Evolutionary conservation across 202 grass and related monocot species (phyloP).

Genomic region (Schoenoplectus tabernaemontani): DNA sequence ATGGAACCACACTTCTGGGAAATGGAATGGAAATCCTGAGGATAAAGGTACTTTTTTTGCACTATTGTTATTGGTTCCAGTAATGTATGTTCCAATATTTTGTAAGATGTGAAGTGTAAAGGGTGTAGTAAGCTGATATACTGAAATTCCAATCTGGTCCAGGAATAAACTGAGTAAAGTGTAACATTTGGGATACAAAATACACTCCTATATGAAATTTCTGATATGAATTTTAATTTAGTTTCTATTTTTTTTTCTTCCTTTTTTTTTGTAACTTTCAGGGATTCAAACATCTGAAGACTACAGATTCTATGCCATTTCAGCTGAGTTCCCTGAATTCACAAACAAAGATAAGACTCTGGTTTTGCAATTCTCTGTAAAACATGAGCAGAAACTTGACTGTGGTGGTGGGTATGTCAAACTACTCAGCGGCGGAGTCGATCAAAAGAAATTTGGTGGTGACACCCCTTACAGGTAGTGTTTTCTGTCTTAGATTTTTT

Average conservation of each 20-base stretch:
- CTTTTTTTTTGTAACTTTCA: conserved; percentile 17
- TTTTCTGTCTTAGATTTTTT: not conserved
- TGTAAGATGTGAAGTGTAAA: not conserved
- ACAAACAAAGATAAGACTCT: conserved; percentile 69
- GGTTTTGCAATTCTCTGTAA: conserved; percentile 70
- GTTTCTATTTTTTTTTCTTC: no score
- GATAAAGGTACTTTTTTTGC: conserved; percentile 55
- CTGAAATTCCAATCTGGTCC: not conserved
- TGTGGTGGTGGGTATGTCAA: conserved; percentile 77
- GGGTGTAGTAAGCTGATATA: not conserved
- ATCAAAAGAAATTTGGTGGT: conserved; percentile 77
- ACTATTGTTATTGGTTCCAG: not conserved
- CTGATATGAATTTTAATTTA: not conserved
- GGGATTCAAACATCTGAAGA: conserved; percentile 72
- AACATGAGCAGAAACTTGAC: conserved; percentile 79
- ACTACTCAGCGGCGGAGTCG: conserved; percentile 56
- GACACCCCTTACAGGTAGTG: conserved; percentile 68
- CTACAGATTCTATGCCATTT: conserved; percentile 80
- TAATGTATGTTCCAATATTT: not conserved
- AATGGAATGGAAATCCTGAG: conserved; percentile 68
- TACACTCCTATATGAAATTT: not conserved
- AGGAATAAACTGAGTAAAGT: not conserved
- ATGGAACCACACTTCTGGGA: conserved; percentile 74
- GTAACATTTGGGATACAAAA: not conserved
- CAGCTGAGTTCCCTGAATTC: conserved; percentile 59